A percentile compares a stretch with the other conserved stretches of the same genome.
Conservation (phyloP, 257 asterid species). For the Solanum habrochaites region DNA sequence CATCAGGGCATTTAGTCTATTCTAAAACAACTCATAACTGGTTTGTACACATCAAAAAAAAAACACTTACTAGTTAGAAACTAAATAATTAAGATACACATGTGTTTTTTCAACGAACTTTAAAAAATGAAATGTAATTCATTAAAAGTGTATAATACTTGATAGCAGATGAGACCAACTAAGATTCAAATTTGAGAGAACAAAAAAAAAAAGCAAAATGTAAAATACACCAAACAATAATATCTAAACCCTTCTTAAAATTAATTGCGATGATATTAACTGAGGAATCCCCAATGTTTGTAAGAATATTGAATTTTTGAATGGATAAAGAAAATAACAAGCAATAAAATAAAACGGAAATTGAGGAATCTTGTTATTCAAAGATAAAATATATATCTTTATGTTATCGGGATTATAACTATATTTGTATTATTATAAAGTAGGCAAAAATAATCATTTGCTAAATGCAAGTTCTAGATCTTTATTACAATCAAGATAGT, state of each 20-base stretch:
- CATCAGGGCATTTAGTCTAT: too few relatives aligned
- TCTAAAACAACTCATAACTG: too few relatives aligned
- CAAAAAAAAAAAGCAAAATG: neutral
- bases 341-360: neutral
- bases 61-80: too few relatives aligned
- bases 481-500: neutral
- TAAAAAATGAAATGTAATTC: too few relatives aligned
- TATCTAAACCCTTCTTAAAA: neutral
- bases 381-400: neutral
- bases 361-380: neutral
- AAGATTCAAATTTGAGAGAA: too few relatives aligned
- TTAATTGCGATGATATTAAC: neutral
- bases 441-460: neutral
- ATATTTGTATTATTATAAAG: neutral
- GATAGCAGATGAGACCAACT: too few relatives aligned
- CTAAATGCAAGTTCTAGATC: conserved; percentile 3
- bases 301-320: neutral
- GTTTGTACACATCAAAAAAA: too few relatives aligned
- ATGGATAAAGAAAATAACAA: neutral
- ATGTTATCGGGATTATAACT: neutral
- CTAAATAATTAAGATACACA: too few relatives aligned
- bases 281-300: neutral
- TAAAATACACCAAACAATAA: neutral
- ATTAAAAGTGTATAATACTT: too few relatives aligned
- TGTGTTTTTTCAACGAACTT: too few relatives aligned